phyloP scores from a whole-genome alignment of 208 protist genomes.

The Trypanosoma lewisi region DNA sequence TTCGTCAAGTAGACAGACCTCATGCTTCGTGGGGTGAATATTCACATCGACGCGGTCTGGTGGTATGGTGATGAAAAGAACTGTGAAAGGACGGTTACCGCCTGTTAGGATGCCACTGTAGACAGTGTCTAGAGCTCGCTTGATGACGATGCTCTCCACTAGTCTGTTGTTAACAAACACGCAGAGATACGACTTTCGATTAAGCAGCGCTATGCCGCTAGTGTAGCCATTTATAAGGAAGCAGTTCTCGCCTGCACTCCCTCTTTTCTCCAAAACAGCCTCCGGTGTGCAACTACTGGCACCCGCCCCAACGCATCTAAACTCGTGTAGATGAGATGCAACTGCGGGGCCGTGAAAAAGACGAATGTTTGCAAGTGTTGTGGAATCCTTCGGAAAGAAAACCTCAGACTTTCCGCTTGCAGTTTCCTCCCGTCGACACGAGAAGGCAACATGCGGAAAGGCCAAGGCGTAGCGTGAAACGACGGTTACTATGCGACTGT shows the following conservation, averaged over 20 bases:
- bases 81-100: conserved; percentile 92
- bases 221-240: conserved; percentile 80
- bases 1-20: conserved; percentile 88
- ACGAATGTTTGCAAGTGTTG: conserved; percentile 67
- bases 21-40: conserved; percentile 98
- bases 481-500: conserved; percentile 88
- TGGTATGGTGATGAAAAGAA: conserved; percentile 90
- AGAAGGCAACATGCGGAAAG: conserved; percentile 74
- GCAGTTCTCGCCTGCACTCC: conserved; percentile 37
- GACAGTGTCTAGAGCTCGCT: conserved; percentile 82
- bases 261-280: conserved; percentile 28
- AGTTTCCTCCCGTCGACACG: conserved; percentile 47
- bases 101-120: conserved; percentile 90
- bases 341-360: conserved; percentile 54
- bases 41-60: conserved; percentile 97
- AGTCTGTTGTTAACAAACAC: conserved; percentile 90
- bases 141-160: conserved; percentile 77
- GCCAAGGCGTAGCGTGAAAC: conserved; percentile 86
- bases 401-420: conserved; percentile 29
- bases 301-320: conserved; percentile 24
- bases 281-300: conserved; percentile 20
- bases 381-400: conserved; percentile 61
- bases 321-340: conserved; percentile 47
- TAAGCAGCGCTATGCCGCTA: conserved; percentile 58
- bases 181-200: conserved; percentile 62